Base-by-base conservation (phyloP, 352 stramenopile genomes). In the Salisapilia sapeloensis region DNA sequence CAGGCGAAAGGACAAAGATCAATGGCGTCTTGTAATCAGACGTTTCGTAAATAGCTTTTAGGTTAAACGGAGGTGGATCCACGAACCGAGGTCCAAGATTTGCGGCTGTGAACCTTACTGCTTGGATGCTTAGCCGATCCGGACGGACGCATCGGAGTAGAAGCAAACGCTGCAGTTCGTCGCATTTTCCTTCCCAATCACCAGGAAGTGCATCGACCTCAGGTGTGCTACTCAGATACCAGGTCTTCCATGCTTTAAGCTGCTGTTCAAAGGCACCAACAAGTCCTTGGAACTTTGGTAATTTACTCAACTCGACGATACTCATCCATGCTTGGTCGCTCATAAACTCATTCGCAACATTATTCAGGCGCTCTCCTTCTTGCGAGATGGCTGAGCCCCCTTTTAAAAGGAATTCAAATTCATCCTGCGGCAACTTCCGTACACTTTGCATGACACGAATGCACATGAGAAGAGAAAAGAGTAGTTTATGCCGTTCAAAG, bases 331-430 rank as follows among this genome's bases (percentile, higher is more conserved):
- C 48, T 18, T 40, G 44, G 21, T 92, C 80, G 4, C 63, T 70
- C 2, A 97, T 42, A 42, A 89, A 96, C 4, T 94, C 82, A 17
- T 60, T 76, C 11, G 71, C 75, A 10, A 77, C 70, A 44, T 97
- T 97, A 0, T 60, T 35, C 8, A 86, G 51, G 8, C 60, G 18
- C 22, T 51, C 66, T 6, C 86, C 75, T 22, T 84, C 65, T 18
- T 66, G 50, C 0, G 60, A 41, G 15, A 82, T 45, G 15, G 58
- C 53, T 26, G 61, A 80, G 8, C 79, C 83, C 26, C 91, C 92
- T 29, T 94, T 94, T 9, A 95, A 58, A 15, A 97, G 62, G 43
- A 97, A 97, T 27, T 96, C 79, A 40, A 96, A 97, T 44, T 97
- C 92, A 5, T 95, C 72, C 21, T 65, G 38, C 4, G 84, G 80